Conservation (phyloP, 2,329 filamentous ascomycete genomes). For the Rhynchosporium agropyri region DNA sequence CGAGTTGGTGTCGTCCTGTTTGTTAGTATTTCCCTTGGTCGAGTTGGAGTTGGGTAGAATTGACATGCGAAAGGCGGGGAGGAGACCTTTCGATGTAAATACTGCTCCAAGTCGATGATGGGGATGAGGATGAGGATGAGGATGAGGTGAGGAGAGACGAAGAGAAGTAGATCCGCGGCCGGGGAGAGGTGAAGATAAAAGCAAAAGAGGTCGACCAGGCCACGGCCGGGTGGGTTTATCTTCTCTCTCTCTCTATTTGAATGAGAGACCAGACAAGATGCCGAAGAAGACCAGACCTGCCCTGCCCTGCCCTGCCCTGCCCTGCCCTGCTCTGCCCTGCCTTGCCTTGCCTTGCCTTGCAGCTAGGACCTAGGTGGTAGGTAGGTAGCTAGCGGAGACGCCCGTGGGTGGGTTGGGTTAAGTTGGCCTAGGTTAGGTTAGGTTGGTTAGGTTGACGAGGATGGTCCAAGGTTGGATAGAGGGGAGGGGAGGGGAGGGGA, state of each 20-base stretch:
- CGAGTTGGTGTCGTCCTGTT: conserved; percentile 7
- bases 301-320: not conserved
- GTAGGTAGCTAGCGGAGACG: no score
- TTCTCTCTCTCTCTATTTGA: no score
- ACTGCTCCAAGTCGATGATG: conserved; percentile 17
- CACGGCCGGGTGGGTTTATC: not conserved
- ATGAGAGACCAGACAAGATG: not conserved
- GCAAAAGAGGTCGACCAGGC: not conserved
- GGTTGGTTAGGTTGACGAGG: not conserved
- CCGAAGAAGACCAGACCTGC: not conserved
- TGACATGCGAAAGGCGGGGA: conserved; percentile 37
- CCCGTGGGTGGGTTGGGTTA: no score
- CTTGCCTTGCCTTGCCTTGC: not conserved
- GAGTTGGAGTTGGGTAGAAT: conserved; percentile 19
- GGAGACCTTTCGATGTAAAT: conserved; percentile 32
- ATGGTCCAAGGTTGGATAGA: not conserved
- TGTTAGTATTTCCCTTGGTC: conserved; percentile 24
- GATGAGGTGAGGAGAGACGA: conserved; percentile 17
- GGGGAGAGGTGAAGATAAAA: conserved; percentile 14
- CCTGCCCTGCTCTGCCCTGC: not conserved
- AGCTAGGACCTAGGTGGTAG: no score
- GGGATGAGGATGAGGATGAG: conserved; percentile 23
- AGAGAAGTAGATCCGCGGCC: conserved; percentile 4
- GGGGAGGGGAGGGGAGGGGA: not conserved
- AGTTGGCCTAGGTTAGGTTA: not conserved